Conservation (phyloP, 2,329 filamentous ascomycete genomes). For the Aspergillus brunneoviolaceus region DNA sequence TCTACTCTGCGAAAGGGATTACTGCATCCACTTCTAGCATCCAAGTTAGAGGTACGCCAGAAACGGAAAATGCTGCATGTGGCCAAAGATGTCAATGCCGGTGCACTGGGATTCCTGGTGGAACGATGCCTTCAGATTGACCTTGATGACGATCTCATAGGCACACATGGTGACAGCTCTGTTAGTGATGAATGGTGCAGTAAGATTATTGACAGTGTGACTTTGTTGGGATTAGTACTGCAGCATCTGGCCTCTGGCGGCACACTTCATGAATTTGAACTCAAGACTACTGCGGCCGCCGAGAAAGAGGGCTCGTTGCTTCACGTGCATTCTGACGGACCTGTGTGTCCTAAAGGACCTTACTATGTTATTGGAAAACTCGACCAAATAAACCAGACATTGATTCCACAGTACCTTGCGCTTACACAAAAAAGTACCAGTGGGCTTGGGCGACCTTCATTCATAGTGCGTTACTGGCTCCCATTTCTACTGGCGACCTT, state of each 20-base stretch:
- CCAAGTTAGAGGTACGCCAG: slow-evolving; percentile 69
- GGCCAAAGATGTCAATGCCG: slow-evolving; percentile 77
- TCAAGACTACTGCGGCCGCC: slow-evolving; percentile 59
- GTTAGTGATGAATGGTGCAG: slow-evolving; percentile 64
- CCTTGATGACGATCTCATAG: slow-evolving; percentile 56
- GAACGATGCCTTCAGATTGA: slow-evolving; percentile 77
- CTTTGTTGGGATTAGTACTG: slow-evolving; percentile 82
- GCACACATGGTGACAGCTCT: slow-evolving; percentile 45
- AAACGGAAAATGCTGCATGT: slow-evolving; percentile 72
- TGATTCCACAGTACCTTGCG: slow-evolving; percentile 66
- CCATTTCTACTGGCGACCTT: slow-evolving; percentile 69
- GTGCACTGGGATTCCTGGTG: slow-evolving; percentile 81
- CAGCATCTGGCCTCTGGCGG: slow-evolving; percentile 65
- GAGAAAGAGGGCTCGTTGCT: slow-evolving; percentile 59
- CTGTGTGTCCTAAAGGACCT: slow-evolving; percentile 39
- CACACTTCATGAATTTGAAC: slow-evolving; percentile 46
- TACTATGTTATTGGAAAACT: slow-evolving; percentile 35
- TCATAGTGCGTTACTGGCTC: slow-evolving; percentile 83
- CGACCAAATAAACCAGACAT: slow-evolving; percentile 62
- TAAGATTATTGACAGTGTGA: slow-evolving; percentile 75
- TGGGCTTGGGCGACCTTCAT: slow-evolving; percentile 72
- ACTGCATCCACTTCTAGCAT: slow-evolving; percentile 74
- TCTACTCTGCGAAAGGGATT: slow-evolving; percentile 69
- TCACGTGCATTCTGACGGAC: neutral
- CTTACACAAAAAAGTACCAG: slow-evolving; percentile 57